Conservation (phyloP, 495 filamentous ascomycete species). For the Lophium mytilinum region DNA sequence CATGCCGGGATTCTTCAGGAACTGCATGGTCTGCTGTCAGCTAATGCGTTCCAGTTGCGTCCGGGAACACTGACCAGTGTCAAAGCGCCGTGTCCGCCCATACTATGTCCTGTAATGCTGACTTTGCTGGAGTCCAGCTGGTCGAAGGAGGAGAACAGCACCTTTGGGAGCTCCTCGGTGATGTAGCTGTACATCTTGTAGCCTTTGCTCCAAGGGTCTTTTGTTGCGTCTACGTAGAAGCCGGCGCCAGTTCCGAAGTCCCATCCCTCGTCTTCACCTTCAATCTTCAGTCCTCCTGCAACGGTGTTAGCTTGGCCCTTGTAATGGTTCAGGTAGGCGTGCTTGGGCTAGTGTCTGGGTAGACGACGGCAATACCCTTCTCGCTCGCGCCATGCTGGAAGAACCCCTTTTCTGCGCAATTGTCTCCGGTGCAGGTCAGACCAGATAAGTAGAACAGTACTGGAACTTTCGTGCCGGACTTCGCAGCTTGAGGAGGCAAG, state of each 20-base stretch:
- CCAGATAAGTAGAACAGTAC: constrained; percentile 93
- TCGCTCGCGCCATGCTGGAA: constrained; percentile 74
- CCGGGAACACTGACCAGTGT: constrained; percentile 51
- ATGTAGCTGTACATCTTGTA: constrained; percentile 96
- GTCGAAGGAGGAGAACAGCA: constrained; percentile 58
- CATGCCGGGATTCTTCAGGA: constrained; percentile 78
- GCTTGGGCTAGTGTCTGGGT: constrained; percentile 92
- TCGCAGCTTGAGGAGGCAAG: constrained; percentile 50
- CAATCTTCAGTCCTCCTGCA: constrained; percentile 59
- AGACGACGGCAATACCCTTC: constrained; percentile 78
- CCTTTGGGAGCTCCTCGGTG: constrained; percentile 66
- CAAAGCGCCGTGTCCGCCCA: constrained; percentile 94
- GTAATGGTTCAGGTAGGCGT: constrained; percentile 7
- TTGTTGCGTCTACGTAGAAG: constrained; percentile 91
- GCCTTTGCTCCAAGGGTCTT: constrained; percentile 57
- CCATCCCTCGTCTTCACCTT: constrained; percentile 73
- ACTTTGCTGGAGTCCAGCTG: constrained; percentile 59
- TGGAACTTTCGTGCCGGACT: constrained; percentile 53
- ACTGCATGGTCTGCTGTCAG: constrained; percentile 37
- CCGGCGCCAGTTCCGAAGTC: constrained; percentile 89
- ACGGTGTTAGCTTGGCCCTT: neutral
- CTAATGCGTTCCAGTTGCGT: neutral
- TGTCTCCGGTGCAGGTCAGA: constrained; percentile 90
- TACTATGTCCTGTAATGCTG: constrained; percentile 83
- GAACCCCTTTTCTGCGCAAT: constrained; percentile 94